Evolutionary conservation across 1,139 yeast species (phyloP), one percentile per base, ranked within the genome.

Genomic region (Nakaseomyces bracarensis): DNA sequence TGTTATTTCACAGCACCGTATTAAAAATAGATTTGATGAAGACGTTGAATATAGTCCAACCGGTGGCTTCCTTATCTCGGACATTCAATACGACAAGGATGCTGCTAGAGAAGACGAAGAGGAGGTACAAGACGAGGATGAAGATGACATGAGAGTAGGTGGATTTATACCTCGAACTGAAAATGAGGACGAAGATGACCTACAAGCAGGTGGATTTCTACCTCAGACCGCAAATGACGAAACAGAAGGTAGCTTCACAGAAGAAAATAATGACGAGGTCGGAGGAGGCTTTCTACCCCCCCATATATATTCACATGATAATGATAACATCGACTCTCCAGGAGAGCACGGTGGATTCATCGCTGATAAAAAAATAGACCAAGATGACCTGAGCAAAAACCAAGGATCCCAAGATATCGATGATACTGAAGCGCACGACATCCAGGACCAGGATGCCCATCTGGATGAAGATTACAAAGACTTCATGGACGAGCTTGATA

Each of bases 381-480:
- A 29, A 11, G 33, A 16, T 29, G 13, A 18, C 13, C 10, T 29
- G 6, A 13, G 11, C 10, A 6, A 14, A 27, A 27, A 30, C 31
- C 21, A 29, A 23, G 26, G 42, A 31, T 13, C 26, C 16, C 13
- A 25, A 23, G 15, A 37, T 37, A n/a, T 34, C 9, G 34, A 38
- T 30, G 42, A 38, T 19, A 23, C 14, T 18, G 35, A 14, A 15
- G 18, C 27, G 21, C 36, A 37, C 14, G 43, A 36, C 8, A 25
- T 38, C 25, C 47, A 50, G 30, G n/a, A 33, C 8, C 18, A 16
- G 4, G 36, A 33, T 9, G 4, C 25, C n/a, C 16, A 33, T 8
- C 26, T 33, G 11, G 36, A 33, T 21, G 58, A 52, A 4, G 61
- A 58, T 27, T 62, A 57, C 36, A 55, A 48, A 8, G 53, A 47